These are phyloP conservation scores for Neonectria punicea DNA, from an alignment of 2,329 filamentous ascomycete genomes.

Conservation along the genomic window DNA sequence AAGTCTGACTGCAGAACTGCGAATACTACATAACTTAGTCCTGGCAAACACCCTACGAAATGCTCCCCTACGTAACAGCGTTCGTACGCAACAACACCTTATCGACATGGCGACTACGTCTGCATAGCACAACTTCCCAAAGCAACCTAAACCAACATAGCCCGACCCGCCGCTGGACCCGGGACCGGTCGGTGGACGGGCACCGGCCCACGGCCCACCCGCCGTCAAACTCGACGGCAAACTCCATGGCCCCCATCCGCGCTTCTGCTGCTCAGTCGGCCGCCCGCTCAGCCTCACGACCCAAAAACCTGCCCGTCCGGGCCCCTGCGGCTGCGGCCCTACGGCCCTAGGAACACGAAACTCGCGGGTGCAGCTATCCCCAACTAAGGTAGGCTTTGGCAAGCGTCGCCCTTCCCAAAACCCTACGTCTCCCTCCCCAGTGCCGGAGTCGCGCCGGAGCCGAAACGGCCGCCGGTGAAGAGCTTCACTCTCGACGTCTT, in stretches of 20 bases:
- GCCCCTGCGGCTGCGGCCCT: slow-evolving; percentile 3
- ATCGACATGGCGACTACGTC: not conserved
- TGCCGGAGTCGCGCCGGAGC: slow-evolving; percentile 1
- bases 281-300: slow-evolving; percentile 32
- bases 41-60: not conserved
- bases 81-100: not conserved
- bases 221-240: slow-evolving; percentile 9
- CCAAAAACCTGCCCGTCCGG: not conserved
- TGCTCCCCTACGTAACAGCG: not conserved
- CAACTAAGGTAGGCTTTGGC: slow-evolving; percentile 7
- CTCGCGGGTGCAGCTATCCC: slow-evolving; percentile 9
- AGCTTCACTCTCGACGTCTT: not conserved
- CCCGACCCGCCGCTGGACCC: not conserved
- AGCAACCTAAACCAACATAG: not conserved
- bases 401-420: not conserved
- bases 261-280: slow-evolving; percentile 35
- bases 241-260: slow-evolving; percentile 28
- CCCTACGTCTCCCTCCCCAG: not conserved
- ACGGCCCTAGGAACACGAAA: slow-evolving; percentile 22
- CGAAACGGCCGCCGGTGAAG: not conserved
- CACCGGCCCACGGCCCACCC: not conserved
- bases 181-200: not conserved
- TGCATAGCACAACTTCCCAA: not conserved
- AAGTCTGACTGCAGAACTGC: not conserved
- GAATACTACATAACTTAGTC: not conserved